phyloP scores from a whole-genome alignment of 1,284 basidiomycete species.

The Fomes fomentarius region DNA sequence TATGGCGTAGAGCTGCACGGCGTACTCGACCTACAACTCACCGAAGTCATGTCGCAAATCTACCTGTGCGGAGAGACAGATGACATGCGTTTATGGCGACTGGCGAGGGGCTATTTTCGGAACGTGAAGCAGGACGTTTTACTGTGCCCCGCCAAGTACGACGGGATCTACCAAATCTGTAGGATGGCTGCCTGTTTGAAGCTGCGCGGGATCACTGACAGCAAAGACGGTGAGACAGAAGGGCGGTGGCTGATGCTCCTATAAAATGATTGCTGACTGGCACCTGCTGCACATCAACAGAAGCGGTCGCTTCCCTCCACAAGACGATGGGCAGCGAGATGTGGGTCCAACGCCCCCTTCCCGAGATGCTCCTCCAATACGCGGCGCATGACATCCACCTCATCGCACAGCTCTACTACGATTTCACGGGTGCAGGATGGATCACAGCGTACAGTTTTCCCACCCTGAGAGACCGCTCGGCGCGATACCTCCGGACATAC shows the following conservation, averaged over 20 bases:
- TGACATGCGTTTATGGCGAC: background rate
- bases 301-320: constrained; percentile 40
- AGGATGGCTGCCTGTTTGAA: background rate
- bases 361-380: constrained; percentile 39
- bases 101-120: background rate
- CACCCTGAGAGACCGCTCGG: background rate
- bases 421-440: constrained; percentile 28
- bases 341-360: constrained; percentile 43
- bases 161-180: background rate
- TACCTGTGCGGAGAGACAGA: background rate
- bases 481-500: background rate
- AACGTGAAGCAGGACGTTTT: background rate
- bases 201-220: background rate
- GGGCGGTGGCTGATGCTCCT: no score
- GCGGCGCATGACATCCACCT: constrained; percentile 46
- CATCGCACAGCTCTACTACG: constrained; percentile 40
- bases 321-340: constrained; percentile 32
- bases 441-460: background rate
- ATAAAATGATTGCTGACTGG: background rate
- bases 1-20: constrained; percentile 36
- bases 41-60: constrained; percentile 13
- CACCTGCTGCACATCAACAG: constrained; percentile 23
- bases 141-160: background rate
- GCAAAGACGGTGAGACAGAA: background rate
- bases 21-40: constrained; percentile 47